Evolutionary conservation across 192 early-diverging fungal genomes (phyloP).

Genomic region (Dispira simplex): DNA sequence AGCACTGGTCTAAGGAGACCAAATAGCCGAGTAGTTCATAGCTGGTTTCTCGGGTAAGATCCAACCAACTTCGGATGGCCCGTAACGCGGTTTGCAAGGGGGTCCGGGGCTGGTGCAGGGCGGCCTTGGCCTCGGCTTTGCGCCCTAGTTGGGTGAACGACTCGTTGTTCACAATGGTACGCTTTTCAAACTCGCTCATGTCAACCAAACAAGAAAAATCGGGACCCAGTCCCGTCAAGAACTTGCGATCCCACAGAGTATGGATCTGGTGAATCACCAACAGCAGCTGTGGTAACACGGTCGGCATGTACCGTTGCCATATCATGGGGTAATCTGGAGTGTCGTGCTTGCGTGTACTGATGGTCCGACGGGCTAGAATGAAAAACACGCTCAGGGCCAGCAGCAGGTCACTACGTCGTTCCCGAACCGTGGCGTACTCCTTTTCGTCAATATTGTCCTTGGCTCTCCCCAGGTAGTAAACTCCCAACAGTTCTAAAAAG

Average conservation of each 20-base stretch:
- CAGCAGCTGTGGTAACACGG: constrained; percentile 4
- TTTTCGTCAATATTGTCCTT: neutral
- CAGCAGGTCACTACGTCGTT: neutral
- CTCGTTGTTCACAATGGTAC: neutral
- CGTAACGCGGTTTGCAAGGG: neutral
- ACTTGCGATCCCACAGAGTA: neutral
- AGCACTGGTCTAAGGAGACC: neutral
- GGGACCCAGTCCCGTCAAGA: neutral
- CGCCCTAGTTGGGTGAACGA: neutral
- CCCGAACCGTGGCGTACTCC: neutral
- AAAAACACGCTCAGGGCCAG: constrained; percentile 1
- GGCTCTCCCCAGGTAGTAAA: neutral
- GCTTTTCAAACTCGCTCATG: constrained; percentile 4
- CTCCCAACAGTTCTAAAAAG: constrained; percentile 1
- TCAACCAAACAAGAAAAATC: neutral
- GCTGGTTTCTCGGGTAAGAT: neutral
- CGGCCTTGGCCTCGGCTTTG: constrained; percentile 1
- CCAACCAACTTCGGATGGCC: neutral
- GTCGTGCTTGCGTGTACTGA: neutral
- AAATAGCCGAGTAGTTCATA: constrained; percentile 3
- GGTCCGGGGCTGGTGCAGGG: neutral
- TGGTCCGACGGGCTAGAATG: constrained; percentile 2
- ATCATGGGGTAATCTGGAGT: neutral
- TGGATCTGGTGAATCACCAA: neutral
- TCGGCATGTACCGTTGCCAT: neutral